phyloP scores from a whole-genome alignment of 1,284 basidiomycete species.

The Schizopora paradoxa region DNA sequence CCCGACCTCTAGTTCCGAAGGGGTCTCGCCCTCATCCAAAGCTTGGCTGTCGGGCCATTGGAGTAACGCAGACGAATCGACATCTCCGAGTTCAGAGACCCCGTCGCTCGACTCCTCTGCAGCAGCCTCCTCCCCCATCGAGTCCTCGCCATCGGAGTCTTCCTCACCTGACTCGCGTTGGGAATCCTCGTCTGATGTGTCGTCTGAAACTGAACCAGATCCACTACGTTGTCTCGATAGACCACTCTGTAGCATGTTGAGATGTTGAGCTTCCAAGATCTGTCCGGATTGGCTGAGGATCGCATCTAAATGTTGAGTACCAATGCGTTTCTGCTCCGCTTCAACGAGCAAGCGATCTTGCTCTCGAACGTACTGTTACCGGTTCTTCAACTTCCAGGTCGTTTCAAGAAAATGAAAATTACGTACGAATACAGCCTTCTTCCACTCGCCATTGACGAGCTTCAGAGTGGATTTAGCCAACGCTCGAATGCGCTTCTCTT shows the following conservation, averaged over 20 bases:
- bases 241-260: constrained; percentile 52
- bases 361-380: constrained; percentile 65
- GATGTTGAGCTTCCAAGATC: constrained; percentile 80
- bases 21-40: not conserved
- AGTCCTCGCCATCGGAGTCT: constrained; percentile 28
- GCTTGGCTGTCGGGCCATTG: too few relatives aligned
- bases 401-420: not conserved
- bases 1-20: not conserved
- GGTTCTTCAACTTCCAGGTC: constrained; percentile 4
- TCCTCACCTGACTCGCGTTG: constrained; percentile 2
- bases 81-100: constrained; percentile 11
- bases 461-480: constrained; percentile 69
- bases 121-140: constrained; percentile 26
- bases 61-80: not conserved
- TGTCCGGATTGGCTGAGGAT: constrained; percentile 88
- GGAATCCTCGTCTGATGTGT: constrained; percentile 2
- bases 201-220: constrained; percentile 5
- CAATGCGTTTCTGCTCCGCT: constrained; percentile 61
- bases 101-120: constrained; percentile 15
- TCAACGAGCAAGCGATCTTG: constrained; percentile 53
- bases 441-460: constrained; percentile 81
- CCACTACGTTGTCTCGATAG: constrained; percentile 27
- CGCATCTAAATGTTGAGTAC: constrained; percentile 83
- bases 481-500: constrained; percentile 63
- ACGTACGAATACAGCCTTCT: constrained; percentile 81